Evolutionary conservation across 208 protist species (phyloP).

Genomic region (Wallacemonas sp.): DNA sequence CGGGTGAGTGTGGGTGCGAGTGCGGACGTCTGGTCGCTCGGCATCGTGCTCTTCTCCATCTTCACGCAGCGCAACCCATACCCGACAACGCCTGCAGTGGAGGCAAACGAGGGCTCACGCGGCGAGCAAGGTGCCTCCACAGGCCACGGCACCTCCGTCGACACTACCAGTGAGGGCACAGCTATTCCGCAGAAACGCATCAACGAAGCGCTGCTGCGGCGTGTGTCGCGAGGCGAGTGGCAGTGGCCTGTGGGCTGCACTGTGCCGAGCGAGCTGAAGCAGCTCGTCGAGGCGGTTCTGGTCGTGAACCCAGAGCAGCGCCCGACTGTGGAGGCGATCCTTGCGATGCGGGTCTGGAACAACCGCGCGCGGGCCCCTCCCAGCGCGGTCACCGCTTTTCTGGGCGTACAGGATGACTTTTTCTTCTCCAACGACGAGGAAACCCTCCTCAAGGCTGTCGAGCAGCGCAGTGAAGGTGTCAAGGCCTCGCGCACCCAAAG

Average conservation of each 20-base stretch:
- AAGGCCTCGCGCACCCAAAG: slow-evolving; percentile 61
- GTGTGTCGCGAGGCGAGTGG: slow-evolving; percentile 76
- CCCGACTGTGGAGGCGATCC: slow-evolving; percentile 62
- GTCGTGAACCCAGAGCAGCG: slow-evolving; percentile 51
- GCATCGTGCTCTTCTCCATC: slow-evolving; percentile 89
- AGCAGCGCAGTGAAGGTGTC: slow-evolving; percentile 80
- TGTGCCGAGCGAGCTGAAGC: slow-evolving; percentile 58
- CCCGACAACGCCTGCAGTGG: slow-evolving; percentile 16
- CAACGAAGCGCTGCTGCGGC: slow-evolving; percentile 65
- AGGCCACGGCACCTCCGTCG: slow-evolving; percentile 10
- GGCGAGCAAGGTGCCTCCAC: not conserved
- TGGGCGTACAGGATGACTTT: slow-evolving; percentile 87
- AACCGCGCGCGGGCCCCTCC: slow-evolving; percentile 73
- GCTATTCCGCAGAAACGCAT: slow-evolving; percentile 28
- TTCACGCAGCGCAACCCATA: slow-evolving; percentile 90
- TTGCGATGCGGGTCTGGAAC: slow-evolving; percentile 65
- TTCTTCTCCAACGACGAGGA: slow-evolving; percentile 79
- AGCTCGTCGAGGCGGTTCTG: slow-evolving; percentile 73
- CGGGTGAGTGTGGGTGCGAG: slow-evolving; percentile 79
- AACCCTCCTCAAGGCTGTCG: slow-evolving; percentile 73
- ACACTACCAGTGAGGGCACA: slow-evolving; percentile 4
- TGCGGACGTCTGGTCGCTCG: slow-evolving; percentile 87
- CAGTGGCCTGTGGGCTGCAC: slow-evolving; percentile 64
- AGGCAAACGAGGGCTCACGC: not conserved
- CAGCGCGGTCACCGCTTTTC: slow-evolving; percentile 58